Evolutionary conservation across 768 basidiomycete species (phyloP), one percentile per base, ranked within the genome.

Genomic region (Xerocomellus amylosporus): DNA sequence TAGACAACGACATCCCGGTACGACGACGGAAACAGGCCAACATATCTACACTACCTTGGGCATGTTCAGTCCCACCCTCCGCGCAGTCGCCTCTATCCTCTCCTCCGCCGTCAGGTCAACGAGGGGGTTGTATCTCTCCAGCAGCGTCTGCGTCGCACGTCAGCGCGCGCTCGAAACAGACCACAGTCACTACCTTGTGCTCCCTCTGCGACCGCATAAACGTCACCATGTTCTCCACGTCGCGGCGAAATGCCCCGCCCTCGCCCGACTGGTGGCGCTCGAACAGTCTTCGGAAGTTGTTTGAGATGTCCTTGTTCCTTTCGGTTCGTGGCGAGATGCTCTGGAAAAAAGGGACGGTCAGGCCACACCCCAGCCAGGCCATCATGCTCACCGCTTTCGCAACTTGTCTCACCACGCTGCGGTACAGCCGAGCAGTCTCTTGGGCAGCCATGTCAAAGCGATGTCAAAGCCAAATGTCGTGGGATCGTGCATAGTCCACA

Each of bases 101-200:
- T 96, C 92, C 60, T 92, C 84, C 6, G 79, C 74, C 1, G 91
- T 87, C 58, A 95, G 77, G 64, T 93, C 89, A 39, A 86, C 71
- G 17, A 88, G 74, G 0, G 94, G 93, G 69, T 94, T 96, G 74
- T 98, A 98, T 49, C 91, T 78, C 50, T 91, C 88, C 56, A 97
- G 71, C 45, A 97, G 74, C 20, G 75, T 75, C 94, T 97, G 64
- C 15, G 34, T 22, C 13, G 2, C 33, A 17, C 38, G 38, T 55
- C 51, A 58, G 55, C 30, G 31, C 8, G 31, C 8, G 26, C 22
- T 26, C 55, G 20, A 6, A 15, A 39, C 20, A 14, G 43, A 46
- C 50, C 19, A 24, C 65, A 31, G 1, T 7, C 15, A 76, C 64
- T 46, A 88, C 93, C 77, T 88, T 89, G 76, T 96, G 78, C 64